Base-by-base conservation (phyloP, 495 filamentous ascomycete species). In the Penicillium malachiteum region DNA sequence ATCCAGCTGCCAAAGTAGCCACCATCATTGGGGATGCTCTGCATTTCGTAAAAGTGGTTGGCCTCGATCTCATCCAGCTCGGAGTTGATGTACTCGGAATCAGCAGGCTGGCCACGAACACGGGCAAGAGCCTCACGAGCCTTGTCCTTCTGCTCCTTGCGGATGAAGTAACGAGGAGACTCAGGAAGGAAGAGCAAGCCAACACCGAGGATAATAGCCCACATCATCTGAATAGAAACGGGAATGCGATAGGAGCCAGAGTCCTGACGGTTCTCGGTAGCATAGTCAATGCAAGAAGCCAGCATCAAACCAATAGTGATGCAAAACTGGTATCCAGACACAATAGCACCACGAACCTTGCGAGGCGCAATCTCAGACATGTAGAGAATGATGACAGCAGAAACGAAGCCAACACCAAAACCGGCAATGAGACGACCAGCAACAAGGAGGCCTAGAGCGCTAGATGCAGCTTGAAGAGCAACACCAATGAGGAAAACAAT, bases 171-270 rank as follows among this genome's bases (percentile, higher is more conserved):
- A 72, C 84, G 81, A 51, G 84, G 84, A 3, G 84, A 86, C 68
- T 96, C 91, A 4, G 91, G 91, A 6, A 96, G 84, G 40, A 91
- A 50, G 38, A 87, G 66, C 64, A 96, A 81, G 44, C 92, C 86
- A 31, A 49, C 49, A 26, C 68, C 84, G 21, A 90, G 78, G 56
- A 88, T 81, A 5, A 87, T 40, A 40, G 85, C 84, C 85, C 85
- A 90, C 11, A 83, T 60, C 61, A 87, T 82, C 64, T 90, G 87
- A 12, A 89, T 60, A 8, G 68, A 81, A 48, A 88, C 85, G n/a
- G 87, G 86, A 35, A 90, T 88, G 33, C 85, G 80, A 76, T 89
- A 90, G 8, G 84, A 86, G 48, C 83, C 83, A 2, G 84, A 81
- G 61, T 87, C 81, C 17, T 64, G 65, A 54, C 80, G 80, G 55